Conservation (phyloP, 108 stramenopile genomes). For the Cylindrotheca fusiformis region DNA sequence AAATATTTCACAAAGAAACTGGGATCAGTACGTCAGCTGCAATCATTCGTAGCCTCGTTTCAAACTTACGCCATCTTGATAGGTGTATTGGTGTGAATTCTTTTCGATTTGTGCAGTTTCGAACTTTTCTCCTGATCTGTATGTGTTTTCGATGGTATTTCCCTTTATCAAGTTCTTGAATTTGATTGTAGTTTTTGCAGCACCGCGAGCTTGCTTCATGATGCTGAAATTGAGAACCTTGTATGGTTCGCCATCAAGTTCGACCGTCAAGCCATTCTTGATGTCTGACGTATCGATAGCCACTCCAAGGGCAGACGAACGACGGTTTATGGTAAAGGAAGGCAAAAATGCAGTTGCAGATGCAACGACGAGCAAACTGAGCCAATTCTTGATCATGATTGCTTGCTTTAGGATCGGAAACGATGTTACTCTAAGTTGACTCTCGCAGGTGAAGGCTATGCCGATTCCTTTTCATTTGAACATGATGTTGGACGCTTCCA, state of each 20-base stretch:
- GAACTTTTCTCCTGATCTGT: slow-evolving; percentile 90
- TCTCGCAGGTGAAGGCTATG: too few relatives aligned
- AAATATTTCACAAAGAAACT: background rate
- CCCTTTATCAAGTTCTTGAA: slow-evolving; percentile 93
- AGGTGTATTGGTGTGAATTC: slow-evolving; percentile 81
- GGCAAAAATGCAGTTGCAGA: background rate
- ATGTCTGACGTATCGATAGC: slow-evolving; percentile 90
- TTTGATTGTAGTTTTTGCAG: slow-evolving; percentile 89
- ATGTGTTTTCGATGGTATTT: slow-evolving; percentile 92
- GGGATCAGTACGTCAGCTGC: too few relatives aligned
- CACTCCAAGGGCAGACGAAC: slow-evolving; percentile 38
- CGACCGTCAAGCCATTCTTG: slow-evolving; percentile 93
- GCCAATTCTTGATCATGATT: too few relatives aligned
- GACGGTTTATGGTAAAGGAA: too few relatives aligned
- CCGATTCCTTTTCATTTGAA: too few relatives aligned
- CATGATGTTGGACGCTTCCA: too few relatives aligned
- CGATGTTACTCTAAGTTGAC: too few relatives aligned
- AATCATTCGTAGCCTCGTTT: background rate
- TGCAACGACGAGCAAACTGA: too few relatives aligned
- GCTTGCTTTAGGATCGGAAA: too few relatives aligned
- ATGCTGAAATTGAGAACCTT: slow-evolving; percentile 87
- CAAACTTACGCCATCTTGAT: slow-evolving; percentile 72
- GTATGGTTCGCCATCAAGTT: slow-evolving; percentile 90
- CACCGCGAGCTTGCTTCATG: slow-evolving; percentile 92
- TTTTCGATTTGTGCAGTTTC: slow-evolving; percentile 86